Evolutionary conservation across 192 early-diverging fungal genomes (phyloP), one percentile per base, ranked within the genome.

Genomic region (Dissophora ornata): DNA sequence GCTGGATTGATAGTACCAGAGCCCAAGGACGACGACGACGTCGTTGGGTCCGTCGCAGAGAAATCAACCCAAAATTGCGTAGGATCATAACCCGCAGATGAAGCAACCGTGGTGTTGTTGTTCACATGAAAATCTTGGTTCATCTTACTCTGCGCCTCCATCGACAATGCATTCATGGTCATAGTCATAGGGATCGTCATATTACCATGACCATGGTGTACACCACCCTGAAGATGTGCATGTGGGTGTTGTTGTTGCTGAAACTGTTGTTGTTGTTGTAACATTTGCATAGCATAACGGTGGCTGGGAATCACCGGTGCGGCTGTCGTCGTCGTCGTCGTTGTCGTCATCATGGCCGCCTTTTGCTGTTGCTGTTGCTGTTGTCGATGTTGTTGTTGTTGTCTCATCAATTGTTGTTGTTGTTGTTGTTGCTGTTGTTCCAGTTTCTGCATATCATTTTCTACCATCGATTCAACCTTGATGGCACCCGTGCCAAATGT

Each of bases 231-330:
- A 36, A 30, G 55, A 8, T 40, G 46, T n/a, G 57, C 61, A n/a
- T 66, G 63, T 16, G n/a, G 32, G 0, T 52, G 62, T 11, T 77
- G 71, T 3, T 59, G 57, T 1, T 53, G 62, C 18, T 68, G 64
- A 2, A 57, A 55, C 3, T 58, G 71, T 15, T 77, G 71, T 19
- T 77, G 73, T 28, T 77, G 73, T 2, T 59, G 57, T 8, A 77
- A 24, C 40, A 77, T 62, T 29, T 77, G 73, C 52, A 77, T 48
- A 12, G 73, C 73, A 62, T 62, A 57, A 0, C 73, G 73, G 22
- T 77, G 73, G 25, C 73, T 77, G 54, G 73, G 73, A 36, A 77
- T 77, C 18, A 77, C 73, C 41, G 73, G 73, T 2, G 65, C 48
- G 3, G 73, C 44, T 48, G 47, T 29, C 0, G 44, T 36, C 11